Conservation (phyloP, 805 yeast species). For the Yamadazyma sp. region DNA sequence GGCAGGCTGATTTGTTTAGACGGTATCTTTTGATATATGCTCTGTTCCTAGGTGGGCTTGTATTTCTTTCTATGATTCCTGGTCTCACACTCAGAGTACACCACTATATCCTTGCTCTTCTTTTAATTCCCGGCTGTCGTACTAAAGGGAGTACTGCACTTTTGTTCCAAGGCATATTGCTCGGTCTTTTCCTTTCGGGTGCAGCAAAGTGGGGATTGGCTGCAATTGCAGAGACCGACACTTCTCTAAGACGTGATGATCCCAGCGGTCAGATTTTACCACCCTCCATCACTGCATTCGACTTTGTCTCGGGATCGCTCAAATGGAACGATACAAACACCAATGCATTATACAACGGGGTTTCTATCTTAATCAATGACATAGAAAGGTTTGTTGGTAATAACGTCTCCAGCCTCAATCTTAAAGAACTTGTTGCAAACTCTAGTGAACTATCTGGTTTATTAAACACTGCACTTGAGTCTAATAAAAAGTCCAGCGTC, state of each 20-base stretch:
- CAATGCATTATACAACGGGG: slow-evolving; percentile 16
- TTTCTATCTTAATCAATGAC: slow-evolving; percentile 74
- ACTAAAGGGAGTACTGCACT: slow-evolving; percentile 71
- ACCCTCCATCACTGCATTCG: slow-evolving; percentile 44
- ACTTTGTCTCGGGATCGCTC: slow-evolving; percentile 30
- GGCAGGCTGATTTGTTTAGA: slow-evolving; percentile 73
- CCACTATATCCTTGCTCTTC: slow-evolving; percentile 72
- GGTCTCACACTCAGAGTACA: slow-evolving; percentile 77
- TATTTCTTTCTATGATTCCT: slow-evolving; percentile 52
- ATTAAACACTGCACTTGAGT: slow-evolving; percentile 26
- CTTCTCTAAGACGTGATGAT: slow-evolving; percentile 68
- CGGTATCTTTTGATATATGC: slow-evolving; percentile 58
- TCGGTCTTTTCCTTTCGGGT: slow-evolving; percentile 83
- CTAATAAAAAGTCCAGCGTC: slow-evolving; percentile 29
- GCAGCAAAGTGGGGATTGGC: slow-evolving; percentile 93
- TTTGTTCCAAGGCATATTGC: slow-evolving; percentile 77
- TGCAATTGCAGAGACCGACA: slow-evolving; percentile 76
- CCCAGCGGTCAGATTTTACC: slow-evolving; percentile 58
- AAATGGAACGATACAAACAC: slow-evolving; percentile 31
- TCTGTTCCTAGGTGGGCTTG: slow-evolving; percentile 41
- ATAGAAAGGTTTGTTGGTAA: slow-evolving; percentile 69
- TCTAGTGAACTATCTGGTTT: slow-evolving; percentile 17
- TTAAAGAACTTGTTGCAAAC: slow-evolving; percentile 25
- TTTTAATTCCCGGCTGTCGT: slow-evolving; percentile 80
- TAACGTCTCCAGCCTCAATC: slow-evolving; percentile 24